Conservation (phyloP, 352 stramenopile species). For the Phytophthora boehmeriae region DNA sequence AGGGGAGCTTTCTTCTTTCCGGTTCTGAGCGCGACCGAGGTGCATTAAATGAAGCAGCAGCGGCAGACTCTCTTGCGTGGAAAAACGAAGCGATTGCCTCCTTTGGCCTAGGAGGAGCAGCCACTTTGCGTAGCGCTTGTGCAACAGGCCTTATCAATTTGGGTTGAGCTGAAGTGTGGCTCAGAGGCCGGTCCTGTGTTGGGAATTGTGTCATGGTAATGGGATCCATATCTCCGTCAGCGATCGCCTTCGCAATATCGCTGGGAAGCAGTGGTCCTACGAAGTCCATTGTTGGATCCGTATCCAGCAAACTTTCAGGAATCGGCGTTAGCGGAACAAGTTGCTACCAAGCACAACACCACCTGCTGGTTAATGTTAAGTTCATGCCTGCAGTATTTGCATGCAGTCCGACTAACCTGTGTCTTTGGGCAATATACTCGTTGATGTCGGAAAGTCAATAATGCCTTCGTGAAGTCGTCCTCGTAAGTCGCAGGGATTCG, state of each 20-base stretch:
- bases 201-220: conserved; percentile 63
- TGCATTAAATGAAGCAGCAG: conserved; percentile 21
- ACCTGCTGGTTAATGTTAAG: not conserved
- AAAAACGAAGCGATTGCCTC: conserved; percentile 29
- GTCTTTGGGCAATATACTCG: conserved; percentile 65
- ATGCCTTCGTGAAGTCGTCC: conserved; percentile 58
- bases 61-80: conserved; percentile 22
- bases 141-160: not conserved
- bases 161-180: conserved; percentile 5
- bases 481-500: conserved; percentile 62
- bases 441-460: conserved; percentile 76
- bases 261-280: conserved; percentile 59
- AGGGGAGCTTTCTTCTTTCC: conserved; percentile 29
- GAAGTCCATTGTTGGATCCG: conserved; percentile 57
- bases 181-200: not conserved
- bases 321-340: conserved; percentile 73
- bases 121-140: not conserved
- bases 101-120: conserved; percentile 12
- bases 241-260: conserved; percentile 55
- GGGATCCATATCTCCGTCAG: conserved; percentile 76
- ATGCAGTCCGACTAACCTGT: conserved; percentile 37
- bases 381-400: not conserved
- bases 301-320: conserved; percentile 28
- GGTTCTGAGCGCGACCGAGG: conserved; percentile 14
- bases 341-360: conserved; percentile 37